These are phyloP conservation scores for Baorangia bicolor DNA, from an alignment of 768 basidiomycete species.

Conservation along the genomic window DNA sequence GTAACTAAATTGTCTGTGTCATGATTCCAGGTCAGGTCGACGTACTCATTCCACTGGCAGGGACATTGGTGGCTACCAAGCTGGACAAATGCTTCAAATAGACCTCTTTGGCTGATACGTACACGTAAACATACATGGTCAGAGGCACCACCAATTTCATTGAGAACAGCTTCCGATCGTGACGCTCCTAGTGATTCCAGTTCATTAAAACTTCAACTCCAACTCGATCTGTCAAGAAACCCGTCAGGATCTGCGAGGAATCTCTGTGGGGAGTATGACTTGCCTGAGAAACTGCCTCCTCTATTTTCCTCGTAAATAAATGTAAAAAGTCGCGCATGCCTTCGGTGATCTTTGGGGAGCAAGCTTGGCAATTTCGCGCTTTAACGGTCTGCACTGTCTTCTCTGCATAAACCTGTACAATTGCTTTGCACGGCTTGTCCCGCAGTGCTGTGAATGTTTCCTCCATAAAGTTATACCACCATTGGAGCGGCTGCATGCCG, in stretches of 20 bases:
- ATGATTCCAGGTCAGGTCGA: background rate
- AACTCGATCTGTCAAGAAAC: slow-evolving; percentile 9
- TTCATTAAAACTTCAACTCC: slow-evolving; percentile 1
- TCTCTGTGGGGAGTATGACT: background rate
- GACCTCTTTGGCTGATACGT: background rate
- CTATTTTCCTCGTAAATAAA: slow-evolving; percentile 13
- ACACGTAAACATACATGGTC: background rate
- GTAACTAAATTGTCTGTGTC: background rate
- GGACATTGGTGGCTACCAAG: too few species aligned
- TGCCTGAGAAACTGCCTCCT: slow-evolving; percentile 9
- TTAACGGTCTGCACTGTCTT: background rate
- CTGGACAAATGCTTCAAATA: background rate
- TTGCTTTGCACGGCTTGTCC: slow-evolving; percentile 18
- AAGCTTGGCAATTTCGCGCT: background rate
- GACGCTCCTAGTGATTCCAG: background rate
- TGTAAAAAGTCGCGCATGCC: slow-evolving; percentile 16
- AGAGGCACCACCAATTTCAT: background rate
- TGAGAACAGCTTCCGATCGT: background rate
- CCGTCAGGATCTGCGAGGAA: background rate
- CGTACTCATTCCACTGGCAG: too few species aligned
- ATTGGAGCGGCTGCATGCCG: background rate
- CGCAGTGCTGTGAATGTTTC: slow-evolving; percentile 8
- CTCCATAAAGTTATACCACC: slow-evolving; percentile 26
- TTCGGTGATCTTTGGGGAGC: background rate
- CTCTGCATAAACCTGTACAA: slow-evolving; percentile 1